Evolutionary conservation across 2,329 filamentous ascomycete genomes (phyloP), one percentile per base, ranked within the genome.

Genomic region (Beauveria varroae): DNA sequence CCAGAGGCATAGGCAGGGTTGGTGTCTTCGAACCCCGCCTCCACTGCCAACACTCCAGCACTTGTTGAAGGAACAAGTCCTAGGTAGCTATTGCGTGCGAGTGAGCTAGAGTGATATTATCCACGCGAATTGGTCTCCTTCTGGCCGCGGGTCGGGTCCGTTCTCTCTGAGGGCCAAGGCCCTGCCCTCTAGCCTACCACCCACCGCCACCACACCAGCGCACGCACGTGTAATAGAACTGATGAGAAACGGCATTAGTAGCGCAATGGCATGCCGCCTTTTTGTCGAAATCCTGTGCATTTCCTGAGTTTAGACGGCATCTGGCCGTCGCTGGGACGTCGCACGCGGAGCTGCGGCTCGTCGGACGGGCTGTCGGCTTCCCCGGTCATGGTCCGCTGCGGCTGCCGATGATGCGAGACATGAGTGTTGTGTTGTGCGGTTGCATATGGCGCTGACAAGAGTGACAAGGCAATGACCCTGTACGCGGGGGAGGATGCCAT

Each of bases 321-420:
- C 30, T 41, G 7, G 22, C 9, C 10, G 22, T 41, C n/a, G 22
- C 22, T 26, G 22, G 22, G 41, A 24, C 22, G 18, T 18, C 28
- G 37, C 22, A 41, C 28, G 46, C 46, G 40, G 20, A 40, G 55
- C 47, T 14, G 22, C 56, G 56, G 56, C 56, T 51, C 56, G 47
- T 58, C 56, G 56, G 46, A 18, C 56, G 56, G 56, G 34, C 34
- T 58, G 46, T 58, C 56, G 46, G 56, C 56, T 28, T 16, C 18
- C 37, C 14, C 52, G 5, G 24, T 22, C 41, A 47, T 40, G 43
- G 10, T 16, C 26, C 44, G 49, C 14, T 52, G 37, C 34, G 16
- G 22, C 16, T 50, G 46, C 56, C 56, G 46, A 30, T 34, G 3
- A 58, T 41, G 56, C 46, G 46, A 41, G 46, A 43, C 56, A 51